Conservation (phyloP, 306 rosid species). For the Casuarina glauca region DNA sequence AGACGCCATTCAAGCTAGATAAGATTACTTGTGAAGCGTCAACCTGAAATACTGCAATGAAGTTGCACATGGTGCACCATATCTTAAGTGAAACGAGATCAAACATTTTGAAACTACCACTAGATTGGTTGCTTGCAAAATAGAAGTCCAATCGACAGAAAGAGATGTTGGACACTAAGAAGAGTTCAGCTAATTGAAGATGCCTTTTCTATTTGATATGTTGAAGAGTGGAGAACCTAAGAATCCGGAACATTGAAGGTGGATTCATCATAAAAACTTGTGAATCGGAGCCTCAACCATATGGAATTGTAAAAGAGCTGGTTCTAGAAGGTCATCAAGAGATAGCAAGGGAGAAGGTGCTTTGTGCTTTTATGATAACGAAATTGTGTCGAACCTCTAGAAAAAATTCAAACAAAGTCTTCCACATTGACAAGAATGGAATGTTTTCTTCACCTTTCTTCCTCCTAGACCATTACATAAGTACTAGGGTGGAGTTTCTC, state of each 20-base stretch:
- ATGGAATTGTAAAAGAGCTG: constrained; percentile 1
- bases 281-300: background rate
- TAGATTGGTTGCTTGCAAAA: background rate
- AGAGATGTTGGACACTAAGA: background rate
- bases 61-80: background rate
- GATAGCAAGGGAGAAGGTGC: background rate
- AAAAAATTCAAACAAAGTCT: too few species aligned
- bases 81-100: background rate
- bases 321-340: background rate
- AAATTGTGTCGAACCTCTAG: too few species aligned
- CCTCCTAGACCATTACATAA: too few species aligned
- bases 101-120: background rate
- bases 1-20: background rate
- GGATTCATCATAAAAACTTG: background rate
- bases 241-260: background rate
- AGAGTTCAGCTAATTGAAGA: background rate
- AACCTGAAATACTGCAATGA: background rate
- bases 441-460: too few species aligned
- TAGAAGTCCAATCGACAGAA: background rate
- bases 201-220: background rate
- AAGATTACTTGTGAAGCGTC: background rate
- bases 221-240: background rate
- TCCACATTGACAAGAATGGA: too few species aligned
- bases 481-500: too few species aligned
- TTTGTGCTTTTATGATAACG: background rate